phyloP scores from a whole-genome alignment of 495 filamentous ascomycete species.

The Tuber melanosporum region DNA sequence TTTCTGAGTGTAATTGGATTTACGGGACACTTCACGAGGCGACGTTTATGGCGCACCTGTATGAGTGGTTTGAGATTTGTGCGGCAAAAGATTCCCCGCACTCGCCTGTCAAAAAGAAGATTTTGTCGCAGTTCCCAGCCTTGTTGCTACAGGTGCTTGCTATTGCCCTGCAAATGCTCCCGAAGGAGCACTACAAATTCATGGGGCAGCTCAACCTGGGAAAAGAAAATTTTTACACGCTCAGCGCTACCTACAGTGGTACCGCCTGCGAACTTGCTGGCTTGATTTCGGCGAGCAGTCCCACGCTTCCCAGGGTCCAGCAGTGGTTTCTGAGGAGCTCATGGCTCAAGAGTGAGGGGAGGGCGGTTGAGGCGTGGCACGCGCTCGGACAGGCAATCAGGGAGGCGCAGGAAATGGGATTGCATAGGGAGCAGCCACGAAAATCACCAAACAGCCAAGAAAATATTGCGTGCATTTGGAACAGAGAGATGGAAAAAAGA shows the following conservation, averaged over 20 bases:
- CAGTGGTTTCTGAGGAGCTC: slow-evolving; percentile 50
- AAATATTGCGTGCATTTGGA: slow-evolving; percentile 49
- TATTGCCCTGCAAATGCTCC: slow-evolving; percentile 51
- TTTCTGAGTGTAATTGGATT: slow-evolving; percentile 55
- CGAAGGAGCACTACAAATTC: slow-evolving; percentile 45
- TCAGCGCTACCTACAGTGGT: slow-evolving; percentile 56
- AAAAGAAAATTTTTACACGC: slow-evolving; percentile 55
- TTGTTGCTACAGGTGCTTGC: slow-evolving; percentile 55
- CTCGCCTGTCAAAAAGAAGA: slow-evolving; percentile 20
- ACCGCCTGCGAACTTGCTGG: slow-evolving; percentile 50
- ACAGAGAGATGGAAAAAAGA: slow-evolving; percentile 50
- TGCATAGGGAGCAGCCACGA: slow-evolving; percentile 49
- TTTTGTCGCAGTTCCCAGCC: slow-evolving; percentile 48
- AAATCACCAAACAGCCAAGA: slow-evolving; percentile 10
- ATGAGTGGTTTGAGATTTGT: slow-evolving; percentile 46
- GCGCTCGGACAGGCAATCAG: slow-evolving; percentile 53
- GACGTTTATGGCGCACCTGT: slow-evolving; percentile 49
- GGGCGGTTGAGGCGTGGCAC: slow-evolving; percentile 51
- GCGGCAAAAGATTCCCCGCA: slow-evolving; percentile 20
- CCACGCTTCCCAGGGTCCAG: slow-evolving; percentile 52
- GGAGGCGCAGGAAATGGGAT: slow-evolving; percentile 58
- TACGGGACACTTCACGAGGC: slow-evolving; percentile 54
- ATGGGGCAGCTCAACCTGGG: slow-evolving; percentile 53
- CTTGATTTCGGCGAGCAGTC: slow-evolving; percentile 52
- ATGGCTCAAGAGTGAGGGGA: slow-evolving; percentile 44